Percentiles rank a stretch among this genome's conserved stretches.
phyloP scores from a whole-genome alignment of 1,284 basidiomycete genomes.

The Sporisorium sorghi region DNA sequence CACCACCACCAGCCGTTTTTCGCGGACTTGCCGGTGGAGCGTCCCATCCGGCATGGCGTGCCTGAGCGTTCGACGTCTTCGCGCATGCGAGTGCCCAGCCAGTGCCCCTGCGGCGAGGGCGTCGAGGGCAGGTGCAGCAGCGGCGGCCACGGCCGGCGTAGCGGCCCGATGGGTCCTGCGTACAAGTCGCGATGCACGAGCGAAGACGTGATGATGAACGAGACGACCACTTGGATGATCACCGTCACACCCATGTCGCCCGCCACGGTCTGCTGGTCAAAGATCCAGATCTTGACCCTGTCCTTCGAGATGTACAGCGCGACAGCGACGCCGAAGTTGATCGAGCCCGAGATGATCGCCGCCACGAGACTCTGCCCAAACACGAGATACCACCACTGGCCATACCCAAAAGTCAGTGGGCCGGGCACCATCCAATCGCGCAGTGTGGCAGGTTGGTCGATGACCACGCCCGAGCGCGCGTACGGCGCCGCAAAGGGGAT shows the following conservation, averaged over 20 bases:
- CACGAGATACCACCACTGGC: slow-evolving; percentile 51
- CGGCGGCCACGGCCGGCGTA: slow-evolving; percentile 62
- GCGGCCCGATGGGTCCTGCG: slow-evolving; percentile 52
- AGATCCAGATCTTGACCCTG: slow-evolving; percentile 57
- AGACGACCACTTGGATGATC: slow-evolving; percentile 63
- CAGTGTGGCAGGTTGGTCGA: slow-evolving; percentile 30
- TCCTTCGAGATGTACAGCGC: slow-evolving; percentile 52
- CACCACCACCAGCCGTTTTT: slow-evolving; percentile 51
- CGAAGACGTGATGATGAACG: slow-evolving; percentile 62
- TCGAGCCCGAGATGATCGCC: slow-evolving; percentile 53
- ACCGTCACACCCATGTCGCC: slow-evolving; percentile 68
- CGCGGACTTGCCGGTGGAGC: slow-evolving; percentile 26
- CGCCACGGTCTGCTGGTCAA: slow-evolving; percentile 59
- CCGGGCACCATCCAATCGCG: slow-evolving; percentile 46
- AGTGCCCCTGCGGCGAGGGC: slow-evolving; percentile 44
- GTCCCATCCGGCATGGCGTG: slow-evolving; percentile 50
- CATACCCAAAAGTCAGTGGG: slow-evolving; percentile 38
- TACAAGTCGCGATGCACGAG: slow-evolving; percentile 59
- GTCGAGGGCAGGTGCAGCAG: slow-evolving; percentile 59
- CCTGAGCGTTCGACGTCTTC: slow-evolving; percentile 44
- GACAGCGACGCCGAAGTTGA: slow-evolving; percentile 65
- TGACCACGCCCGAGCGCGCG: slow-evolving; percentile 44
- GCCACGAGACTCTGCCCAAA: slow-evolving; percentile 41
- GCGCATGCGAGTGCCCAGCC: slow-evolving; percentile 46
- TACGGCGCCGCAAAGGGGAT: slow-evolving; percentile 54